These are phyloP conservation scores for Russula compacta DNA, from an alignment of 768 basidiomycete species.

Conservation along the genomic window DNA sequence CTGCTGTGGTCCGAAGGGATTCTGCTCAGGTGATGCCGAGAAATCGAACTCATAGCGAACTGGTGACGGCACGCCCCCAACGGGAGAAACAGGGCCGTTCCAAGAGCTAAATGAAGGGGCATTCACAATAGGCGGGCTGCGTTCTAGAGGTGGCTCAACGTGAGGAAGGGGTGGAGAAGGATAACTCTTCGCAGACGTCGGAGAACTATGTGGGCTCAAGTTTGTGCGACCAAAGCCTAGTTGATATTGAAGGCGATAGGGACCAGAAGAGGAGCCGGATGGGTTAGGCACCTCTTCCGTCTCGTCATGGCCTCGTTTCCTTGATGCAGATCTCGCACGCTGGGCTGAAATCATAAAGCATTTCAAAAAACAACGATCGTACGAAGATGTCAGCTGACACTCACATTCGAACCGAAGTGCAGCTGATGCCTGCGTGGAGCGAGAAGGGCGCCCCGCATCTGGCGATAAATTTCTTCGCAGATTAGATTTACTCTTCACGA, in stretches of 20 bases:
- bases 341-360: constrained; percentile 35
- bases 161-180: constrained; percentile 59
- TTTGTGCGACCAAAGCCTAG: constrained; percentile 30
- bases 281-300: constrained; percentile 41
- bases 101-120: constrained; percentile 30
- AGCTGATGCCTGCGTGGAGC: constrained; percentile 22
- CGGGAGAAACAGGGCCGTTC: constrained; percentile 16
- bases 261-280: constrained; percentile 10
- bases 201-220: constrained; percentile 65
- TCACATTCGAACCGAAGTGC: constrained; percentile 28
- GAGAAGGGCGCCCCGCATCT: constrained; percentile 26
- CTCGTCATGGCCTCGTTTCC: constrained; percentile 64
- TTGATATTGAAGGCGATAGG: constrained; percentile 23
- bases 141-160: constrained; percentile 41
- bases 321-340: constrained; percentile 67
- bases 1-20: constrained; percentile 1
- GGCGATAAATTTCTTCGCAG: constrained; percentile 28
- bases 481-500: constrained; percentile 22
- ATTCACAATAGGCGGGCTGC: constrained; percentile 44
- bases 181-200: constrained; percentile 54
- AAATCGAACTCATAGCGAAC: constrained; percentile 20
- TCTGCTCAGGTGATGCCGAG: constrained; percentile 1
- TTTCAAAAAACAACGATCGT: background rate
- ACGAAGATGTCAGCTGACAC: constrained; percentile 11
- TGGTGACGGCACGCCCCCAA: constrained; percentile 11